A percentile compares a stretch with the other conserved stretches of the same genome.
These are phyloP conservation scores for Diplocarpon mali DNA, from an alignment of 2,329 filamentous ascomycete species.

Conservation along the genomic window DNA sequence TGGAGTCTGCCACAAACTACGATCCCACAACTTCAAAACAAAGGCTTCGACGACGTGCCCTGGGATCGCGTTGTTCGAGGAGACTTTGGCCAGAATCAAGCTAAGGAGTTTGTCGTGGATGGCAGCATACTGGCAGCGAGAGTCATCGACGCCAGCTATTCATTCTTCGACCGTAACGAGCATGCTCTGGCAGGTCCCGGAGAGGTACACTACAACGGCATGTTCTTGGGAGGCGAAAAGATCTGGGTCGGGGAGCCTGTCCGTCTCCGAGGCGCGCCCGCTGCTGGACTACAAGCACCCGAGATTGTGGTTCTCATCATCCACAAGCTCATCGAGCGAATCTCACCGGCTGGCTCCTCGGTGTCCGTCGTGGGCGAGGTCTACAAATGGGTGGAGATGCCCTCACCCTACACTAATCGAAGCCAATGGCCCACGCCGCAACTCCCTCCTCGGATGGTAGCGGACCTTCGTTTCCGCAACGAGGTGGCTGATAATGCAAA, in stretches of 20 bases:
- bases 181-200: constrained; percentile 29
- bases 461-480: constrained; percentile 32
- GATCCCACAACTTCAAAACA: constrained; percentile 30
- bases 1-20: constrained; percentile 45
- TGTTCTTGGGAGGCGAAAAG: constrained; percentile 48
- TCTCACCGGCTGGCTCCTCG: constrained; percentile 20
- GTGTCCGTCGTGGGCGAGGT: constrained; percentile 38
- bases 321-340: constrained; percentile 27
- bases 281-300: constrained; percentile 10
- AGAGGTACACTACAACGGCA: constrained; percentile 38
- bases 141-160: constrained; percentile 42
- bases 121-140: constrained; percentile 47
- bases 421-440: constrained; percentile 31
- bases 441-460: constrained; percentile 35
- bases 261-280: constrained; percentile 33
- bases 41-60: constrained; percentile 38
- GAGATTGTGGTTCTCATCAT: constrained; percentile 37
- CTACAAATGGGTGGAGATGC: constrained; percentile 36
- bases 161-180: constrained; percentile 37
- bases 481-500: constrained; percentile 33
- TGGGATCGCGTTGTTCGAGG: constrained; percentile 36
- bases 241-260: constrained; percentile 48
- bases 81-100: constrained; percentile 30
- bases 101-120: constrained; percentile 41
- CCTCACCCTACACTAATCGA: constrained; percentile 27